Evolutionary conservation across 2,329 filamentous ascomycete species (phyloP).

Genomic region (Cadophora gregata): DNA sequence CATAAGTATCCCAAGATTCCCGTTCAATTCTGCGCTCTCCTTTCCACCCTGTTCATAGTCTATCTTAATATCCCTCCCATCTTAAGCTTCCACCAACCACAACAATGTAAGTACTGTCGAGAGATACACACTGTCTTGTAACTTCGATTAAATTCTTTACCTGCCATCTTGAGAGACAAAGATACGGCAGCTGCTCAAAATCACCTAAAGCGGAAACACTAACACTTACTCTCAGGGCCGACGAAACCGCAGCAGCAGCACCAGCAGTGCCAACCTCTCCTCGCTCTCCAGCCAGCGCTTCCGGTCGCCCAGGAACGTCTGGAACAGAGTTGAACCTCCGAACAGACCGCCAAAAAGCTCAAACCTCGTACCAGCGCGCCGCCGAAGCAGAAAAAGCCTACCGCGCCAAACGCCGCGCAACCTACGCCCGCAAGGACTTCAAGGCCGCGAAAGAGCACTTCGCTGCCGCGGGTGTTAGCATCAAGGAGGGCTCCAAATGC

Average conservation of each 20-base stretch:
- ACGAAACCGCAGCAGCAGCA: neutral
- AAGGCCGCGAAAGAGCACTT: slow-evolving; percentile 36
- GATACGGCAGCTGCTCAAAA: neutral
- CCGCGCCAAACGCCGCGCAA: slow-evolving; percentile 36
- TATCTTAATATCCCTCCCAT: neutral
- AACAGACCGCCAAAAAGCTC: slow-evolving; percentile 34
- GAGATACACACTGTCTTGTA: neutral
- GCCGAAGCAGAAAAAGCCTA: slow-evolving; percentile 38
- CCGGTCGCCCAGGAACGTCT: slow-evolving; percentile 25
- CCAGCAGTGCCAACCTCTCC: neutral
- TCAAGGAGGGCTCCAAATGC: slow-evolving; percentile 25
- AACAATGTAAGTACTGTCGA: slow-evolving; percentile 3
- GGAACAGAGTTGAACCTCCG: slow-evolving; percentile 35
- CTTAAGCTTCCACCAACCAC: neutral
- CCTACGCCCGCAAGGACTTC: slow-evolving; percentile 29
- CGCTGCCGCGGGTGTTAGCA: slow-evolving; percentile 22
- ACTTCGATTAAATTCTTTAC: neutral
- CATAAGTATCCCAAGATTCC: slow-evolving; percentile 18
- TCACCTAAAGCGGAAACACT: neutral
- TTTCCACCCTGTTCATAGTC: slow-evolving; percentile 3
- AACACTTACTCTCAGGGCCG: neutral
- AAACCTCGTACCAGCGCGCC: slow-evolving; percentile 34
- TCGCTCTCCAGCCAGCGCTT: slow-evolving; percentile 5
- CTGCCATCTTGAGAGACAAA: neutral
- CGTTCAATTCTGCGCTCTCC: neutral